Conservation (phyloP, 345 rosid species). For the Odontarrhena argentea region DNA sequence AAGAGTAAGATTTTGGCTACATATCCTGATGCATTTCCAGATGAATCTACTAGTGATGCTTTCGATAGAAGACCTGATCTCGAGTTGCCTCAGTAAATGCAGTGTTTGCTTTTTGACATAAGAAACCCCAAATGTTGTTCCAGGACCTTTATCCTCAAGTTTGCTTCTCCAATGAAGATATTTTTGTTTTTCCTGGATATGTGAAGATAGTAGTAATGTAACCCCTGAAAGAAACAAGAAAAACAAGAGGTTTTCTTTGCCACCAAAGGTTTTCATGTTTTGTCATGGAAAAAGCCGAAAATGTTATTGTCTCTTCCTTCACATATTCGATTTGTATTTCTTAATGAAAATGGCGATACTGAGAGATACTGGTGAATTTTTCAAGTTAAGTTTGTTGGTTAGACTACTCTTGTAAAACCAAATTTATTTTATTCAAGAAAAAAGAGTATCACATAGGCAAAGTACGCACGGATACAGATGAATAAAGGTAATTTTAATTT, state of each 20-base stretch:
- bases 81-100: conserved; percentile 53
- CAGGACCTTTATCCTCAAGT: not conserved
- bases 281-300: conserved; percentile 61
- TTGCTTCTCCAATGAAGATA: not conserved
- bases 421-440: conserved; percentile 29
- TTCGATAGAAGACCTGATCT: conserved; percentile 84
- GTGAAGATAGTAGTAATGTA: not conserved
- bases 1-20: conserved; percentile 67
- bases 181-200: not conserved
- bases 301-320: not conserved
- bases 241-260: conserved; percentile 70
- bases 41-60: conserved; percentile 60
- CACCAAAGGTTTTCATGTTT: conserved; percentile 76
- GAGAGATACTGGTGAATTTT: conserved; percentile 2
- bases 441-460: no score
- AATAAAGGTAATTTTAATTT: no score
- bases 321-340: not conserved
- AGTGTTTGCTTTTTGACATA: conserved; percentile 1
- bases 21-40: conserved; percentile 92
- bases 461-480: no score
- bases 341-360: not conserved
- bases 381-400: conserved; percentile 19
- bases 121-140: not conserved
- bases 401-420: not conserved
- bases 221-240: conserved; percentile 49